Base-by-base conservation (phyloP, 352 stramenopile species). In the Pythium dissotocum region DNA sequence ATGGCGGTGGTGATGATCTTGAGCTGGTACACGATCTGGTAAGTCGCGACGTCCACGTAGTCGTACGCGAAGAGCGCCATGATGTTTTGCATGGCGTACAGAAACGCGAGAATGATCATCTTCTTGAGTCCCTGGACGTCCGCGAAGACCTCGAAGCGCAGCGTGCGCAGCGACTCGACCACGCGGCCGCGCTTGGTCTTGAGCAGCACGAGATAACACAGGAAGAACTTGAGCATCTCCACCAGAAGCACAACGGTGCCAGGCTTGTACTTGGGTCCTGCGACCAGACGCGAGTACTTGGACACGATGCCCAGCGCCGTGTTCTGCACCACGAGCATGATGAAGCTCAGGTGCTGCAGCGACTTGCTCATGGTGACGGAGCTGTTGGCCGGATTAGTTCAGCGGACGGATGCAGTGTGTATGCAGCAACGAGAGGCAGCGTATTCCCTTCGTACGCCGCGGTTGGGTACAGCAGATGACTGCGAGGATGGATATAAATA, bases 1-100 rank as follows among this genome's bases (percentile, higher is more conserved):
- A 96, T 81, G 61, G 88, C 88, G 0, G 88, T 96, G 26, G 88
- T 96, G 70, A 96, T 93, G 78, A 96, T 94, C 82, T 96, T 96
- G 64, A 94, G 85, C 75, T 96, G 88, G 73, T 95, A 96, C 55
- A 96, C 86, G 66, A 96, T 94, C 79, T 96, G 87, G 71, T 94
- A 96, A 72, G 88, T 96, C 58, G 88, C 86, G 21, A 96, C 86
- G 70, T 96, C 88, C 42, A 96, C 85, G 73, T 94, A 94, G 70
- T 96, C 88, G 69, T 94, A 96, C 48, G 88, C 87, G 8, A 96
- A 80, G 4, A 96, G 80, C 65, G 88, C 85, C 70, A 92, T 87
- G 69, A 94, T 93, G 73, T 96, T 96, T 61, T 96, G 88, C 65
- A 94, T 69, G 6, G 88, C 88, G 62, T 96, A 96, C 14, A 96